Conservation (phyloP, 1,139 yeast species). For the Yamadazyma spencermartinsiae region DNA sequence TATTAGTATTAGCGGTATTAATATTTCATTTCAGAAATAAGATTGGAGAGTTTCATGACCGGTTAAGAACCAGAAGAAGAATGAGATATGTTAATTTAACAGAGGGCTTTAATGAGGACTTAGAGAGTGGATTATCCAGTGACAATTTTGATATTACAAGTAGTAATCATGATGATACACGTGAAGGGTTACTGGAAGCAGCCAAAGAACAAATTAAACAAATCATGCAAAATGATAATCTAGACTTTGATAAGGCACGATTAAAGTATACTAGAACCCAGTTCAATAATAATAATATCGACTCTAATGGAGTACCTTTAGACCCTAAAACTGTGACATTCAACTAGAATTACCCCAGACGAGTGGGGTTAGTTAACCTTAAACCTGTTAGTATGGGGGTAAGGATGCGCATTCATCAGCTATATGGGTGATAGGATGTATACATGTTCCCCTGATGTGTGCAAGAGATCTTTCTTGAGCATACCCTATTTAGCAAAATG, state of each 20-base stretch:
- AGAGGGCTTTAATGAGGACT: slow-evolving; percentile 54
- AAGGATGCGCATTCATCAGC: neutral
- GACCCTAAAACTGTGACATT: slow-evolving; percentile 45
- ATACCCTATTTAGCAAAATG: slow-evolving; percentile 4
- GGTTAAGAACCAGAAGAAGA: slow-evolving; percentile 26
- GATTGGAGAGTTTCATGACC: slow-evolving; percentile 24
- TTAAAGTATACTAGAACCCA: slow-evolving; percentile 46
- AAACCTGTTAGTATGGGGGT: too few relatives aligned
- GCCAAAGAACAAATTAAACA: slow-evolving; percentile 53
- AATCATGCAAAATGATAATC: slow-evolving; percentile 51
- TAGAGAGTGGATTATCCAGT: slow-evolving; percentile 68
- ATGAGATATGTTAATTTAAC: slow-evolving; percentile 19
- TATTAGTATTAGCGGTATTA: slow-evolving; percentile 15
- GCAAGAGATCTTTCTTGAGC: neutral
- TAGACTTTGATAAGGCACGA: slow-evolving; percentile 74
- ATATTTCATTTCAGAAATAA: slow-evolving; percentile 27
- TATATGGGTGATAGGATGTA: slow-evolving; percentile 1
- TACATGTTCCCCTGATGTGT: neutral
- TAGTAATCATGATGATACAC: slow-evolving; percentile 51
- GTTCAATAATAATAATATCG: slow-evolving; percentile 56
- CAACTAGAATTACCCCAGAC: slow-evolving; percentile 2
- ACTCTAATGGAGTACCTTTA: slow-evolving; percentile 37
- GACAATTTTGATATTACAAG: slow-evolving; percentile 53
- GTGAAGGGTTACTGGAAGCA: slow-evolving; percentile 60
- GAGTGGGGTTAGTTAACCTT: too few relatives aligned